Evolutionary conservation across 148 eudicot genomes (phyloP).

Genomic region (Chenopodium formosanum): DNA sequence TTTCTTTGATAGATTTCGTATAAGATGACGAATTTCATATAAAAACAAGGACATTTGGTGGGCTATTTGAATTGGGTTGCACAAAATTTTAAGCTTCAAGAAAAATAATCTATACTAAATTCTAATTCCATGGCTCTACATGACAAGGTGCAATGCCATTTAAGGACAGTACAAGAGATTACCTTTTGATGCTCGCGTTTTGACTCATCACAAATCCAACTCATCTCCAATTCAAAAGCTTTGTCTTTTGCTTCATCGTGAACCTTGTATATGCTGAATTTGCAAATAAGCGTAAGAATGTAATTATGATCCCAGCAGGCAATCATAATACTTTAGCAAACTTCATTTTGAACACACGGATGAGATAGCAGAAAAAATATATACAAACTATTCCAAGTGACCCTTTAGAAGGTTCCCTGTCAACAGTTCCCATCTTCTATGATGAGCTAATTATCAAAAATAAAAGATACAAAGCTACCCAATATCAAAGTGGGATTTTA

Average conservation of each 20-base stretch:
- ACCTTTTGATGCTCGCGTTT: slow-evolving; percentile 95
- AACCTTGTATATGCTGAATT: slow-evolving; percentile 85
- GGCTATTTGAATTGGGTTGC: not conserved
- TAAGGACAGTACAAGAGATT: slow-evolving; percentile 9
- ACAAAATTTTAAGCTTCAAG: no score
- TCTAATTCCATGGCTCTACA: not conserved
- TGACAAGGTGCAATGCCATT: not conserved
- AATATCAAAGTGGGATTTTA: not conserved
- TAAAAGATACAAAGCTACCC: not conserved
- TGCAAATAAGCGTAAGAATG: not conserved
- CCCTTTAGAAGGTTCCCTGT: not conserved
- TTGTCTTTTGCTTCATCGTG: slow-evolving; percentile 99
- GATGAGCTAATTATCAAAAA: not conserved
- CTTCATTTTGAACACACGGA: not conserved
- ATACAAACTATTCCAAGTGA: not conserved
- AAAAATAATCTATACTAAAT: not conserved
- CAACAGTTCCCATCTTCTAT: not conserved
- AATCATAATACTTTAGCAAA: not conserved
- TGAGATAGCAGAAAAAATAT: not conserved
- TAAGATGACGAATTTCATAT: no score
- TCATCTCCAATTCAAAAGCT: slow-evolving; percentile 94
- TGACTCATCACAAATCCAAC: slow-evolving; percentile 98
- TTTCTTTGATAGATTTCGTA: no score
- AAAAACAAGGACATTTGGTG: no score
- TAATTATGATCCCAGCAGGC: not conserved